These are phyloP conservation scores for Epichloe glyceriae DNA, from an alignment of 2,329 filamentous ascomycete species.

Conservation along the genomic window DNA sequence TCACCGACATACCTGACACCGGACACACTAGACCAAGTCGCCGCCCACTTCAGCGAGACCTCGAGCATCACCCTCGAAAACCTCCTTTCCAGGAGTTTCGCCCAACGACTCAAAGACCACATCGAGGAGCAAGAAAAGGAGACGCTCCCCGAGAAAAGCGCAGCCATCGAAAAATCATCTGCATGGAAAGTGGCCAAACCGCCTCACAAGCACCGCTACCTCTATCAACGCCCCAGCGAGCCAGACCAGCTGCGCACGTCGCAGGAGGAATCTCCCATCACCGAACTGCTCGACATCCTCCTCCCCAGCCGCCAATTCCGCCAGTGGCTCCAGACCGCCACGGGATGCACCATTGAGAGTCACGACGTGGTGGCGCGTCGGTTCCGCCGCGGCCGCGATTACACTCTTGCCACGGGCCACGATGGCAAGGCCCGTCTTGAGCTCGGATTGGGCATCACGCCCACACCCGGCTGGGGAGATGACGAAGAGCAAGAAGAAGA, in stretches of 20 bases:
- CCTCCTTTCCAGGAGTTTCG: slow-evolving; percentile 69
- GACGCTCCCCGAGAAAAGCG: slow-evolving; percentile 30
- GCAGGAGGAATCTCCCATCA: slow-evolving; percentile 44
- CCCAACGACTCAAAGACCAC: slow-evolving; percentile 55
- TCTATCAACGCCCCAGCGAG: slow-evolving; percentile 56
- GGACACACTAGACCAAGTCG: slow-evolving; percentile 73
- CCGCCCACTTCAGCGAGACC: slow-evolving; percentile 66
- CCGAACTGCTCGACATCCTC: slow-evolving; percentile 68
- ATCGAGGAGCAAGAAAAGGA: slow-evolving; percentile 52
- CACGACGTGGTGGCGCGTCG: slow-evolving; percentile 71
- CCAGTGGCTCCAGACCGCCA: slow-evolving; percentile 79
- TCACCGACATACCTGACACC: slow-evolving; percentile 83
- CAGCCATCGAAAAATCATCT: slow-evolving; percentile 43
- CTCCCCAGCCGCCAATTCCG: slow-evolving; percentile 77
- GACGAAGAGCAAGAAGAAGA: slow-evolving; percentile 39
- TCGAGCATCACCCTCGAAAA: slow-evolving; percentile 72
- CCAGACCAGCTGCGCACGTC: slow-evolving; percentile 22
- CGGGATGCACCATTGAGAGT: slow-evolving; percentile 58
- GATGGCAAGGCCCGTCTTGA: slow-evolving; percentile 69
- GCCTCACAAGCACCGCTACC: slow-evolving; percentile 88
- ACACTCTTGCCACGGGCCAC: slow-evolving; percentile 83
- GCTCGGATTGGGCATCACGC: slow-evolving; percentile 76
- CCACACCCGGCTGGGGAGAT: slow-evolving; percentile 72
- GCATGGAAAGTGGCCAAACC: slow-evolving; percentile 69
- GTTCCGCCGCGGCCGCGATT: slow-evolving; percentile 79